Percentiles rank a stretch among this genome's conserved stretches.
These are phyloP conservation scores for Plasmodium cynomolgi DNA, from an alignment of 169 alveolate species.

Conservation along the genomic window DNA sequence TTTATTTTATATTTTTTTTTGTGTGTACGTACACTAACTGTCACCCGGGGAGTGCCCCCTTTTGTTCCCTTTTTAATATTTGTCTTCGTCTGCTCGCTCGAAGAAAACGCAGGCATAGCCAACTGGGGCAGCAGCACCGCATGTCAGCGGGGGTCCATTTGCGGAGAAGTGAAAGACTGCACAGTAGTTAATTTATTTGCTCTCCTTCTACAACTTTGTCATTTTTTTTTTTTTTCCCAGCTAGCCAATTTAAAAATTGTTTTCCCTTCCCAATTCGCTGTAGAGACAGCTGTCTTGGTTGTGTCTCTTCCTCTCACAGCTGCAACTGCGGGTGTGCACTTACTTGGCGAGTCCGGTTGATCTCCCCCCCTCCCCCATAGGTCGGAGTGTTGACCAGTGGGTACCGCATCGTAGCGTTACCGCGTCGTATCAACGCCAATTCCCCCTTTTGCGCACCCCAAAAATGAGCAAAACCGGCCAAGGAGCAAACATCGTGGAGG, in stretches of 20 bases:
- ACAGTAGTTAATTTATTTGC: not conserved
- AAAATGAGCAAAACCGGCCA: slow-evolving; percentile 40
- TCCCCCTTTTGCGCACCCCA: not conserved
- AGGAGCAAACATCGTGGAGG: not conserved
- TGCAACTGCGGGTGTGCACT: not conserved
- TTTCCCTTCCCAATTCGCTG: not conserved
- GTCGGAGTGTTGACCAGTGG: not conserved
- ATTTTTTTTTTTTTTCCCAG: slow-evolving; percentile 3
- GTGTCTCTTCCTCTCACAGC: not conserved
- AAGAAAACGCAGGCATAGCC: not conserved
- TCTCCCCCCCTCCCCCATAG: not conserved
- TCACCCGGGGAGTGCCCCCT: not conserved
- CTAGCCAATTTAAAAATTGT: slow-evolving; percentile 1
- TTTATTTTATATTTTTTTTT: not conserved
- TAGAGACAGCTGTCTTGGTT: not conserved
- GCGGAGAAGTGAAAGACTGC: not conserved
- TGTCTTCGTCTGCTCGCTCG: not conserved
- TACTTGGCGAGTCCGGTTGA: not conserved
- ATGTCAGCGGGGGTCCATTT: not conserved
- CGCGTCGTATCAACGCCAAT: not conserved
- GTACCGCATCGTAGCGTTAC: not conserved
- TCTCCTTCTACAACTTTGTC: not conserved
- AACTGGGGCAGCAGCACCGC: not conserved
- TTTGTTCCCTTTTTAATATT: not conserved
- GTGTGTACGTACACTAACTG: not conserved